Evolutionary conservation across 2,329 filamentous ascomycete species (phyloP), one percentile per base, ranked within the genome.

Genomic region (Fusarium palustre): DNA sequence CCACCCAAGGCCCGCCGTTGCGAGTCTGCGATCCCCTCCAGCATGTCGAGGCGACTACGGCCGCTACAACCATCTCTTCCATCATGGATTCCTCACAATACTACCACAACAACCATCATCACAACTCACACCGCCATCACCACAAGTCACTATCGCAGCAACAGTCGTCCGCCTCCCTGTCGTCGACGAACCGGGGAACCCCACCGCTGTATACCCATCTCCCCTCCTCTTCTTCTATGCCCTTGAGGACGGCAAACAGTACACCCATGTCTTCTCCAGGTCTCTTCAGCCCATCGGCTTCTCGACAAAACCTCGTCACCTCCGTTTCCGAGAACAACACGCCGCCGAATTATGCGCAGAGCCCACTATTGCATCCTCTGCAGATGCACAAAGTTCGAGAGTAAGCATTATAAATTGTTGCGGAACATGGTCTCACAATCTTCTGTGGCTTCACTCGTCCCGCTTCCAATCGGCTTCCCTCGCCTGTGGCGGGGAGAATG

Each of bases 331-430:
- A 89, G 75, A 83, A 81, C 63, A 84, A 84, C 28, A 86, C 86
- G 7, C 86, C 87, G 38, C 82, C 81, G 41, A 81, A 80, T 28
- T 75, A 79, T 46, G 74, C 81, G 41, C 82, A 83, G 59, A 90
- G 87, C 72, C 89, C 90, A 1, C 90, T 87, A 74, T 79, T 92
- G 57, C 91, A 93, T 74, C 90, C 91, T 34, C 80, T 92, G 58
- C 91, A 93, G 78, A 87, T 87, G 64, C 90, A 92, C 78, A 89
- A 86, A 78, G 91, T 93, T 52, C 86, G 91, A 86, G 92, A 94
- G 90, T 92, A 84, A 85, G 90, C 87, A 41, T 45, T 43, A 36
- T 48, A 25, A 57, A 59, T 46, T 64, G 41, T 36, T 34, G 31
- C 45, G 39, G 24, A 34, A 41, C 47, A 58, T 52, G 36, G 33